Percentiles rank a stretch among this genome's conserved stretches.
These are phyloP conservation scores for Raddia guianensis DNA, from an alignment of 176 grass and related monocot genomes.

Conservation along the genomic window DNA sequence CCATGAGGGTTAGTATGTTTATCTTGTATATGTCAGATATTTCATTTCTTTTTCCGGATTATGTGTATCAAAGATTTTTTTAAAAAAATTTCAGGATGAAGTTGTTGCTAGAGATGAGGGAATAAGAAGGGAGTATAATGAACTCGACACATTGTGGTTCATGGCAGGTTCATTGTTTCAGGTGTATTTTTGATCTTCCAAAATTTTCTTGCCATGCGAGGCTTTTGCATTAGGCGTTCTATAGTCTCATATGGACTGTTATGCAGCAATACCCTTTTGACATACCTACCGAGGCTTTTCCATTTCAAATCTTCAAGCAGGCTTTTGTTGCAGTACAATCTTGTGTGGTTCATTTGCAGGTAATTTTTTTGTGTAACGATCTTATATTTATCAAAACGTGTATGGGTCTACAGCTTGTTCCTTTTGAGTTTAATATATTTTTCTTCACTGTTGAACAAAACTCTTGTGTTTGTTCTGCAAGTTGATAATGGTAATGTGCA, in stretches of 20 bases:
- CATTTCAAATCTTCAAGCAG: conserved; percentile 97
- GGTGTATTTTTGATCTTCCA: conserved; percentile 52
- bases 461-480: conserved; percentile 25
- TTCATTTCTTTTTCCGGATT: conserved; percentile 4
- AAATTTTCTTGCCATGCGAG: conserved; percentile 20
- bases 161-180: conserved; percentile 99
- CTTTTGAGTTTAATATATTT: background rate
- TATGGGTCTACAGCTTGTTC: background rate
- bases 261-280: conserved; percentile 99
- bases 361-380: conserved; percentile 39
- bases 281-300: conserved; percentile 94
- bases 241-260: conserved; percentile 35
- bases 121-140: conserved; percentile 91
- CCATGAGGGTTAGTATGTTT: conserved; percentile 63
- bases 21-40: conserved; percentile 32
- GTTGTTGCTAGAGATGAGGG: conserved; percentile 87
- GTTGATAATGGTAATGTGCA: background rate
- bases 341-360: conserved; percentile 98
- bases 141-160: conserved; percentile 98
- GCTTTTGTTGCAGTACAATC: conserved; percentile 99
- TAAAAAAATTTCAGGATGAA: conserved; percentile 61
- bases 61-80: conserved; percentile 23
- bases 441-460: conserved; percentile 1
- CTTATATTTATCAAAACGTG: background rate
- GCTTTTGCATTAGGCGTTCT: conserved; percentile 24